Base-by-base conservation (phyloP, 805 yeast species). In the Metschnikowia cubensis region DNA sequence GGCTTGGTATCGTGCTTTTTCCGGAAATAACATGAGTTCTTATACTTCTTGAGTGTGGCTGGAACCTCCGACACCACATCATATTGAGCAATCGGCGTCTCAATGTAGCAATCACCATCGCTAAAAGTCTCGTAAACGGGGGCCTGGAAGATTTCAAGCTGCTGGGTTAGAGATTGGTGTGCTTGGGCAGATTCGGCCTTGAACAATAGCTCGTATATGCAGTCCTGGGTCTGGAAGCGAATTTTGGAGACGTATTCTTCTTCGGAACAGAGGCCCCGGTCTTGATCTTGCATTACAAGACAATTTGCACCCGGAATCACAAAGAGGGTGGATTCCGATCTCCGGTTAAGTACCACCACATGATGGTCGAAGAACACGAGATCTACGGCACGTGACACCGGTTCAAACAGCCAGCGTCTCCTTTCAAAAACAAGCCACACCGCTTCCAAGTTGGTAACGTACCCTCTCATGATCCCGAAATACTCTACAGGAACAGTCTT, bases 171-270 rank as follows among this genome's bases (percentile, higher is more conserved):
- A 15, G 17, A 3, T 6, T 18, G 42, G 34, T 39, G 15, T 15
- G 10, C 15, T 11, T 25, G 21, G 4, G 42, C 2, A 2, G 21
- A 5, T 11, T 39, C 42, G 21, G 42, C 42, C 42, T 29, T 35
- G 14, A 51, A 32, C 47, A 53, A 34, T 39, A 53, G 18, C 51
- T 53, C 57, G 35, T 53, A 53, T 21, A 36, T 43, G 35, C 53
- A 51, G 15, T 22, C n/a, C 10, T 18, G 38, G 31, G 21, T 25
- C 25, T 47, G 49, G 47, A 53, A 51, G 3, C 48, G 21, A 34
- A 53, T 6, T 35, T 53, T 53, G 18, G 25, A n/a, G 2, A 45
- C 35, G 15, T 35, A 2, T 15, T 18, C 35, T 20, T 37, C 29
- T 10, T 42, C 42, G 33, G 38, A 15, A 43, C 45, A 52, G 17